Conservation (phyloP, 495 filamentous ascomycete genomes). For the Opeltia flavorubescens region DNA sequence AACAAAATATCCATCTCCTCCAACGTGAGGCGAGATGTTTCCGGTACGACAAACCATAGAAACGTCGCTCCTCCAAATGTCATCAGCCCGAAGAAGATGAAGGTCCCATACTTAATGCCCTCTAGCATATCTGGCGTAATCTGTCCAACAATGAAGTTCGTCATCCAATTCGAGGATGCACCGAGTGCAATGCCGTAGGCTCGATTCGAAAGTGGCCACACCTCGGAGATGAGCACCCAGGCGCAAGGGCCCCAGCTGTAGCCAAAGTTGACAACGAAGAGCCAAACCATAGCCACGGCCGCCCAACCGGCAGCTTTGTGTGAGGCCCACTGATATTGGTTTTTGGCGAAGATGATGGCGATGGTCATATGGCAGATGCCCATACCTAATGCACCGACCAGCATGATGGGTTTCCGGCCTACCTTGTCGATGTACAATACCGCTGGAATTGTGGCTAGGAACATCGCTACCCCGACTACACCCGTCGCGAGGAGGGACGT, state of each 20-base stretch:
- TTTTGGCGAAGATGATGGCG: constrained; percentile 56
- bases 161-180: constrained; percentile 49
- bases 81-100: constrained; percentile 21
- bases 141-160: constrained; percentile 56
- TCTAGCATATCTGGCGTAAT: constrained; percentile 47
- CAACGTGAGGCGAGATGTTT: constrained; percentile 45
- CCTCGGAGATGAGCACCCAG: constrained; percentile 56
- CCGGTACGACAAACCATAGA: constrained; percentile 37
- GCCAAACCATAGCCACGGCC: constrained; percentile 22
- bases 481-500: constrained; percentile 37
- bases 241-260: constrained; percentile 24
- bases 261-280: constrained; percentile 20
- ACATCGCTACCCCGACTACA: constrained; percentile 45
- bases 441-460: constrained; percentile 54
- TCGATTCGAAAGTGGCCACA: constrained; percentile 62
- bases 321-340: constrained; percentile 39
- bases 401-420: constrained; percentile 53
- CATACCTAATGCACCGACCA: constrained; percentile 63
- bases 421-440: constrained; percentile 48
- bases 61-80: constrained; percentile 12
- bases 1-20: constrained; percentile 33
- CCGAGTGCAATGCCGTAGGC: constrained; percentile 62
- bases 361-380: constrained; percentile 70
- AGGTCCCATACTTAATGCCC: constrained; percentile 25
- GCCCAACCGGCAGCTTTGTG: constrained; percentile 38